Evolutionary conservation across 2,329 filamentous ascomycete genomes (phyloP), one percentile per base, ranked within the genome.

Genomic region (Penicillium sp.): DNA sequence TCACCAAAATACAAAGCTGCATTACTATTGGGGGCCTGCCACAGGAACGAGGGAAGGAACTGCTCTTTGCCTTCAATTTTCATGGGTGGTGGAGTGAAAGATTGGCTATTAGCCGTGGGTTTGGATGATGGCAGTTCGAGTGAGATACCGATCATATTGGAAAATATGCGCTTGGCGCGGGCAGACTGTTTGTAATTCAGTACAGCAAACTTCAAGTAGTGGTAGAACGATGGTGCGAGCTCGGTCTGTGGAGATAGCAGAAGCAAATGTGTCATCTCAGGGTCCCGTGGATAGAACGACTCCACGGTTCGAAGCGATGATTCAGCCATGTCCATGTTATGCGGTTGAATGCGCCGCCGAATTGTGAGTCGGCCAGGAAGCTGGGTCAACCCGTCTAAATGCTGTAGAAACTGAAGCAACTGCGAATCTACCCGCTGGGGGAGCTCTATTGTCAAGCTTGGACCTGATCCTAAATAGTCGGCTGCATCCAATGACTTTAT

Each of bases 401-500:
- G 71, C 44, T 83, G 74, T 11, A 96, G 70, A 61, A 86, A 91
- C 14, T 76, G 75, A 49, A 84, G 79, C 5, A 89, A 83, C 2
- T 84, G 79, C 3, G 78, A 71, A 63, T 96, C 90, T 17, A 92
- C 77, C 30, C 84, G 76, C 28, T 84, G 77, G 0, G 92, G 91
- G 8, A 99, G 79, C 68, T 97, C 92, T 47, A 97, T 85, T 2
- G 89, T 96, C 44, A 99, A 77, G 59, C 88, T 86, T 3, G 92
- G 92, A 2, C 83, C 76, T 1, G 82, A 77, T 0, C 88, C 87
- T 44, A 85, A 82, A 69, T 91, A 93, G 69, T 97, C 91, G 5
- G 90, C 90, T 8, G 78, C 77, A 59, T 83, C 79, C 26, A 99
- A 80, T 5, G 91, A 96, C 57, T 83, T 82, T 4, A 99, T 81